Evolutionary conservation across 1,284 basidiomycete species (phyloP).

Genomic region (Athelia sp.): DNA sequence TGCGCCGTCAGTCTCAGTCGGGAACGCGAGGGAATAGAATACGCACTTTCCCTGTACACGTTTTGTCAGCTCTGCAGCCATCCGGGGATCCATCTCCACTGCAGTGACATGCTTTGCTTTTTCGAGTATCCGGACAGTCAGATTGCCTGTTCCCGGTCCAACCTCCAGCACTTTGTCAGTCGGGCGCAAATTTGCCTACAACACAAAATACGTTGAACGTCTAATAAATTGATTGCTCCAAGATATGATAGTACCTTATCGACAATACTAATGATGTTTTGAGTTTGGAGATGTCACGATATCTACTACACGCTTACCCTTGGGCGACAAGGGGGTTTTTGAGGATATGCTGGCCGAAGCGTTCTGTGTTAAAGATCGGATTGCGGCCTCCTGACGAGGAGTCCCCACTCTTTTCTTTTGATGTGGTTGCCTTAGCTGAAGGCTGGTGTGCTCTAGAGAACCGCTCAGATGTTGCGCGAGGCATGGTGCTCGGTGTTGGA

Average conservation of each 20-base stretch:
- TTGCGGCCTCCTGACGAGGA: conserved; percentile 54
- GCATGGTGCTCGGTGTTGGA: conserved; percentile 55
- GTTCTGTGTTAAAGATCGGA: conserved; percentile 89
- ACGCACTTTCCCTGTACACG: conserved; percentile 97
- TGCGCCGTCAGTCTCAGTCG: conserved; percentile 4
- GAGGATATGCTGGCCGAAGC: conserved; percentile 96
- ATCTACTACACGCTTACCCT: conserved; percentile 50
- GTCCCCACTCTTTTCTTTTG: conserved; percentile 38
- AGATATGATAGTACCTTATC: conserved; percentile 46
- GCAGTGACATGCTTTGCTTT: conserved; percentile 91
- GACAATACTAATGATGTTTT: conserved; percentile 59
- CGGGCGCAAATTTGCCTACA: conserved; percentile 85
- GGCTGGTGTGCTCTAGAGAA: conserved; percentile 76
- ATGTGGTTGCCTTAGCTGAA: conserved; percentile 53
- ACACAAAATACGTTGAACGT: neutral
- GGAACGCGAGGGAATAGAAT: conserved; percentile 1
- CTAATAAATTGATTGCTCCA: conserved; percentile 2
- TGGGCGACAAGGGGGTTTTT: conserved; percentile 91
- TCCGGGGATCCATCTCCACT: conserved; percentile 98
- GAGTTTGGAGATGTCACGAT: conserved; percentile 11
- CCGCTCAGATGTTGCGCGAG: conserved; percentile 83
- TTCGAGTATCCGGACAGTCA: conserved; percentile 93
- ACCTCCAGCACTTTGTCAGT: conserved; percentile 97
- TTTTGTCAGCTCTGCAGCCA: conserved; percentile 97
- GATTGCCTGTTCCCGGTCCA: conserved; percentile 96